phyloP scores from a whole-genome alignment of 371 early-diverging fungal species.

The Mucor piriformis region DNA sequence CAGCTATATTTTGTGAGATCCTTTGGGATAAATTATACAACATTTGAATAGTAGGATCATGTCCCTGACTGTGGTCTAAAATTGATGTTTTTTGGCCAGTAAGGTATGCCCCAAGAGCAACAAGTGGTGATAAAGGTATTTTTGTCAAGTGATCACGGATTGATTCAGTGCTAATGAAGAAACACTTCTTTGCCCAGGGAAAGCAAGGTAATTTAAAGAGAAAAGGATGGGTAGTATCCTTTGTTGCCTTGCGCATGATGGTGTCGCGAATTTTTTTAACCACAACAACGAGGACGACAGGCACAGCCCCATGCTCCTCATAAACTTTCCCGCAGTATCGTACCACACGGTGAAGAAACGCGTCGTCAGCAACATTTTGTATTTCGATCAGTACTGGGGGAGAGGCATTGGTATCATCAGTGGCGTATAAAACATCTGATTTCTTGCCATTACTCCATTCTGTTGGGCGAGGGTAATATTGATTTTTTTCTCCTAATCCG shows the following conservation, averaged over 20 bases:
- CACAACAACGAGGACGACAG: neutral
- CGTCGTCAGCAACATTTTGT: no score
- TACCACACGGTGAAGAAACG: no score
- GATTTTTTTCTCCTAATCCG: no score
- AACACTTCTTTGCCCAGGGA: constrained; percentile 5
- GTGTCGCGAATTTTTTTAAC: neutral
- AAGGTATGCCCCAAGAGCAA: no score
- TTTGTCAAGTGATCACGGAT: constrained; percentile 1
- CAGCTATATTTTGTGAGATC: neutral
- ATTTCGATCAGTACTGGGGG: no score
- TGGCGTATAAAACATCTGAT: no score
- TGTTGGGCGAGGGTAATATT: no score
- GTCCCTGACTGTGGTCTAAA: no score
- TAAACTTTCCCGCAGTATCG: neutral
- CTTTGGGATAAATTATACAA: neutral
- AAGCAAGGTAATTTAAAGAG: neutral
- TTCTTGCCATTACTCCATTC: no score
- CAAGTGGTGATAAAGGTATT: constrained; percentile 5
- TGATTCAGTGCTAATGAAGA: neutral
- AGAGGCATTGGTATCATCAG: no score
- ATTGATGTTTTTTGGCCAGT: no score
- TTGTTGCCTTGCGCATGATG: neutral
- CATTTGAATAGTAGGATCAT: no score
- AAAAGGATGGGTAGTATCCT: neutral
- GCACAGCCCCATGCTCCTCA: neutral